Conservation (phyloP, 495 filamentous ascomycete genomes). For the Penicillium egyptiacum region DNA sequence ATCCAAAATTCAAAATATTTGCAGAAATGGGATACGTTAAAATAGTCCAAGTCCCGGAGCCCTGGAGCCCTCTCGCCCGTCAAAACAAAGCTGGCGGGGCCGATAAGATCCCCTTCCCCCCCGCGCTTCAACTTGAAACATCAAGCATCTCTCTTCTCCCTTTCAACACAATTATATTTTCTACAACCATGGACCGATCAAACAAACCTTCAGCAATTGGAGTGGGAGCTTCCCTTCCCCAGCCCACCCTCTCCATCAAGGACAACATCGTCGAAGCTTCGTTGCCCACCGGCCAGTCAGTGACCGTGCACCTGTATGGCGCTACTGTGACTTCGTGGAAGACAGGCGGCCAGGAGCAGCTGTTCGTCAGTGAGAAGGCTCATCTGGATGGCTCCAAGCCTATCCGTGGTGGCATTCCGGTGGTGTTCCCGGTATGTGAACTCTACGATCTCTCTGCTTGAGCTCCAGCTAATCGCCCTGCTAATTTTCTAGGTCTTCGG, state of each 20-base stretch:
- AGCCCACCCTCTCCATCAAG: slow-evolving; percentile 66
- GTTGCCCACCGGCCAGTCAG: slow-evolving; percentile 80
- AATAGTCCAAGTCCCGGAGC: too few relatives aligned
- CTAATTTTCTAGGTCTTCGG: slow-evolving; percentile 73
- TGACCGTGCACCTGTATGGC: slow-evolving; percentile 83
- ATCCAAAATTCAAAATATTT: neutral
- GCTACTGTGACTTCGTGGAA: slow-evolving; percentile 96
- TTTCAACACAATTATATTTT: neutral
- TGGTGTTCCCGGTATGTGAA: slow-evolving; percentile 86
- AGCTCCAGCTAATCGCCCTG: slow-evolving; percentile 16
- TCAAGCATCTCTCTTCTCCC: neutral
- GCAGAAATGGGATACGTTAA: too few relatives aligned
- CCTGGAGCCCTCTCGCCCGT: too few relatives aligned
- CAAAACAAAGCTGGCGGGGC: slow-evolving; percentile 22
- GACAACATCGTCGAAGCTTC: slow-evolving; percentile 69
- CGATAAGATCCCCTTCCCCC: slow-evolving; percentile 17
- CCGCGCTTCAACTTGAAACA: slow-evolving; percentile 14
- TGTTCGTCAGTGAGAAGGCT: slow-evolving; percentile 83
- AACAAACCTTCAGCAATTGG: slow-evolving; percentile 81
- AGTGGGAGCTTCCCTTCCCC: slow-evolving; percentile 60
- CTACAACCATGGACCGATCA: slow-evolving; percentile 72
- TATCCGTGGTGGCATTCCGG: slow-evolving; percentile 69
- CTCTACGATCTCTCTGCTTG: neutral
- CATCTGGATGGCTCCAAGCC: slow-evolving; percentile 64
- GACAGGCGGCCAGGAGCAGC: slow-evolving; percentile 74